Conservation (phyloP, 805 yeast species). For the Pichia membranifaciens region DNA sequence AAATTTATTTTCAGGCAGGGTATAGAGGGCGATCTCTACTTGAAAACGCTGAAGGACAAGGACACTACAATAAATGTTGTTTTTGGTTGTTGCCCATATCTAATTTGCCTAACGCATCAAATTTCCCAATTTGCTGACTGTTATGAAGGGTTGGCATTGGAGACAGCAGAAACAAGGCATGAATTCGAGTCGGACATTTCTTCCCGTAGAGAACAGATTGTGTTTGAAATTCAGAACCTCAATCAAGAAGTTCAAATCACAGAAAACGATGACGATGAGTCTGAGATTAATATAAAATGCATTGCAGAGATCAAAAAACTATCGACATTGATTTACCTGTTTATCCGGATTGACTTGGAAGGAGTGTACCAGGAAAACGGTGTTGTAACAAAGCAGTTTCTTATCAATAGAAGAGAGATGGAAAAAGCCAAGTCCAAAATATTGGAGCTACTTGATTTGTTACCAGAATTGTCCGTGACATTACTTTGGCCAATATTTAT, state of each 20-base stretch:
- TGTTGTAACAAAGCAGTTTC: slow-evolving; percentile 4
- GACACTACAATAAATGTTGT: slow-evolving; percentile 32
- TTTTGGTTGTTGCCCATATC: slow-evolving; percentile 36
- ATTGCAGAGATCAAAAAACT: slow-evolving; percentile 36
- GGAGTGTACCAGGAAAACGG: slow-evolving; percentile 16
- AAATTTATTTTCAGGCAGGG: background rate
- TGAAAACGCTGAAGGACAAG: background rate
- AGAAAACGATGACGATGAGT: slow-evolving; percentile 14
- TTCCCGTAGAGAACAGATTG: slow-evolving; percentile 24
- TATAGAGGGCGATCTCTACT: background rate
- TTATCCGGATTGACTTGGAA: slow-evolving; percentile 32
- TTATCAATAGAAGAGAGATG: slow-evolving; percentile 14
- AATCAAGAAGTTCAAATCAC: slow-evolving; percentile 22
- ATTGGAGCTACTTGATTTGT: slow-evolving; percentile 20
- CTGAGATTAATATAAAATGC: slow-evolving; percentile 21
- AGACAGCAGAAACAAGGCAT: slow-evolving; percentile 13
- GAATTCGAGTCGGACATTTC: slow-evolving; percentile 21
- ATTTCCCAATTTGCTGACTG: slow-evolving; percentile 34
- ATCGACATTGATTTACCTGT: slow-evolving; percentile 31
- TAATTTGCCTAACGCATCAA: slow-evolving; percentile 33
- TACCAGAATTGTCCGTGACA: slow-evolving; percentile 32
- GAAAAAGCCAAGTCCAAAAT: slow-evolving; percentile 20
- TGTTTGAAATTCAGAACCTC: slow-evolving; percentile 22
- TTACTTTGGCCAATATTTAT: slow-evolving; percentile 38
- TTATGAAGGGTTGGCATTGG: slow-evolving; percentile 31